Conservation (phyloP, 2,329 filamentous ascomycete species). For the Pestalotiopsis sp. region DNA sequence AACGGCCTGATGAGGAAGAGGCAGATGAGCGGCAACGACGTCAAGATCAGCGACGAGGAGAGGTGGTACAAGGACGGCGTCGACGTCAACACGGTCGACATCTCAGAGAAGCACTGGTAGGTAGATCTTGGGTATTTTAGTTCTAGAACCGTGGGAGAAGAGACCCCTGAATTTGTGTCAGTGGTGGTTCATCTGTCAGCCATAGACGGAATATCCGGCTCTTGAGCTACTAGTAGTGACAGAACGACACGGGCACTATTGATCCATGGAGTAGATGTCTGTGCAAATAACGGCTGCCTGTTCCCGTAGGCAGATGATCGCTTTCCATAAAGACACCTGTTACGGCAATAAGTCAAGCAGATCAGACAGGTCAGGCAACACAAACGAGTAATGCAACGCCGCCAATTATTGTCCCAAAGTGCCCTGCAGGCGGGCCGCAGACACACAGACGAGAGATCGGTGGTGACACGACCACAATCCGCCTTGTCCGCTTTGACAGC, state of each 20-base stretch:
- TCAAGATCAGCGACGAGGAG: constrained; percentile 62
- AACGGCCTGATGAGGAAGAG: constrained; percentile 74
- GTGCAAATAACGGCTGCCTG: not conserved
- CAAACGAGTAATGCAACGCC: not conserved
- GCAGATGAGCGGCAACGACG: constrained; percentile 76
- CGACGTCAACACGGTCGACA: constrained; percentile 68
- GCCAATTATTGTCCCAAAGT: not conserved
- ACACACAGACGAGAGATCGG: not conserved
- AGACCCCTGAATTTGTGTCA: not conserved
- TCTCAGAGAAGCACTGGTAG: constrained; percentile 71
- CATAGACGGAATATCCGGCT: too few species aligned
- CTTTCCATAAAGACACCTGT: not conserved
- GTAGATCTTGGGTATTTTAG: not conserved
- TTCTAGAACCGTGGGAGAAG: not conserved
- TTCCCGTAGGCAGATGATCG: not conserved
- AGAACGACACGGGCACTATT: too few species aligned
- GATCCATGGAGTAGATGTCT: too few species aligned
- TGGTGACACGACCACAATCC: not conserved
- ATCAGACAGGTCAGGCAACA: not conserved
- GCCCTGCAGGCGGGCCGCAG: not conserved
- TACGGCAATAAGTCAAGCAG: not conserved
- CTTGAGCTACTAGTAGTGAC: too few species aligned
- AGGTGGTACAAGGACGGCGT: constrained; percentile 73
- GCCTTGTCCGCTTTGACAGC: not conserved
- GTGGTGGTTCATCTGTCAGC: not conserved